Evolutionary conservation across 768 basidiomycete species (phyloP), one percentile per base, ranked within the genome.

Genomic region (Agaricus sinodeliciosus): DNA sequence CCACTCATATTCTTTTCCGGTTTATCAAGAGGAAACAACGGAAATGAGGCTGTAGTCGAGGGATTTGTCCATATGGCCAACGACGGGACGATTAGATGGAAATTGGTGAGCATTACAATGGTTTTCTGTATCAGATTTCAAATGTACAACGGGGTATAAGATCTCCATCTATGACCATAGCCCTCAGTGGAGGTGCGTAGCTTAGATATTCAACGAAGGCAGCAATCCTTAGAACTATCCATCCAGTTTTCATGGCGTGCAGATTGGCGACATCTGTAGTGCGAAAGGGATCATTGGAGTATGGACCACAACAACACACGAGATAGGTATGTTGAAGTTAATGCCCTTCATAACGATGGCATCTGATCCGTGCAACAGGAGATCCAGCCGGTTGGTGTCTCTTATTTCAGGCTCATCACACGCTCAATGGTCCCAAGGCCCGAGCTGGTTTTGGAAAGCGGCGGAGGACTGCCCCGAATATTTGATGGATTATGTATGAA

Each of bases 391-490:
- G 84, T 86, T 63, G 43, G 62, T 43, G n/a, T 19, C 34, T 4
- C 9, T 41, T 22, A 22, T 27, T 8, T 51, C 12, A 5, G 28
- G 12, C 3, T 16, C 13, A 16, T 19, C 6, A 8, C 22, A 42
- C 37, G 9, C 22, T 39, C 55, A 43, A 26, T 34, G 12, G 1
- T 4, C 18, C 19, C 9, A 57, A 85, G 84, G 84, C 40, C 84
- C 85, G 2, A 87, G 85, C 62, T 87, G 84, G 85, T 70, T 87
- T 58, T 84, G 81, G 76, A 84, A 84, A 64, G 77, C 78, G 42
- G 66, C 66, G 15, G 71, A 74, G 9, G 62, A 70, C 48, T 62
- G 64, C 59, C 62, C 69, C 12, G 60, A 63, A 5, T 60, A 70
- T 45, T 59, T 75, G 26, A 69, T 72, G 63, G 69, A 72, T 52